A percentile compares a stretch with the other conserved stretches of the same genome.
Evolutionary conservation across 2,329 filamentous ascomycete species (phyloP).

Genomic region (Trichoderma koningii): DNA sequence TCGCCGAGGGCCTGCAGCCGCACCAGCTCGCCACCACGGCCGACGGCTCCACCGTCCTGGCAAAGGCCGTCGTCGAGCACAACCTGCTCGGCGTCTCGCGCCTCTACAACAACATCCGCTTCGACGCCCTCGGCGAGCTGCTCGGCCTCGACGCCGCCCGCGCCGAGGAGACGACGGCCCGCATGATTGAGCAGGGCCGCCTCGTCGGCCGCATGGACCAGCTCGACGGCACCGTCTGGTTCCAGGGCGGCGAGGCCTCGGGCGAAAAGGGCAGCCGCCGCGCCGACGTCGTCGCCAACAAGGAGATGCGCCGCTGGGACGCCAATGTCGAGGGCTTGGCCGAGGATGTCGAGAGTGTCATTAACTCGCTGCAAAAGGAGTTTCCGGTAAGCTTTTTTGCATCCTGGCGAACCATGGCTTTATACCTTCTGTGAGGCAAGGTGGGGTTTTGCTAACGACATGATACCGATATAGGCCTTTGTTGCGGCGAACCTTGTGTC

Average conservation of each 20-base stretch:
- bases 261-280: constrained; percentile 69
- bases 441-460: too few relatives aligned
- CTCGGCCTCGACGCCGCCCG: constrained; percentile 77
- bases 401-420: too few relatives aligned
- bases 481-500: constrained; percentile 56
- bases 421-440: too few relatives aligned
- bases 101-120: constrained; percentile 75
- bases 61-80: constrained; percentile 92
- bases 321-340: constrained; percentile 81
- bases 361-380: constrained; percentile 75
- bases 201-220: constrained; percentile 90
- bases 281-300: constrained; percentile 63
- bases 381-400: constrained; percentile 60
- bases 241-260: constrained; percentile 72
- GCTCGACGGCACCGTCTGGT: constrained; percentile 84
- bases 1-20: constrained; percentile 75
- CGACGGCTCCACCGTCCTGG: constrained; percentile 89
- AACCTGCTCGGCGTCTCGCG: constrained; percentile 85
- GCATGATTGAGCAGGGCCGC: constrained; percentile 94
- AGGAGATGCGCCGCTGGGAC: constrained; percentile 84
- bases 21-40: constrained; percentile 90
- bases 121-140: constrained; percentile 73
- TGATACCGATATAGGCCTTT: constrained; percentile 56
- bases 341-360: constrained; percentile 86
- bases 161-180: constrained; percentile 87